Conservation (phyloP, 305 asterid genomes). For the Solanum hybrid region DNA sequence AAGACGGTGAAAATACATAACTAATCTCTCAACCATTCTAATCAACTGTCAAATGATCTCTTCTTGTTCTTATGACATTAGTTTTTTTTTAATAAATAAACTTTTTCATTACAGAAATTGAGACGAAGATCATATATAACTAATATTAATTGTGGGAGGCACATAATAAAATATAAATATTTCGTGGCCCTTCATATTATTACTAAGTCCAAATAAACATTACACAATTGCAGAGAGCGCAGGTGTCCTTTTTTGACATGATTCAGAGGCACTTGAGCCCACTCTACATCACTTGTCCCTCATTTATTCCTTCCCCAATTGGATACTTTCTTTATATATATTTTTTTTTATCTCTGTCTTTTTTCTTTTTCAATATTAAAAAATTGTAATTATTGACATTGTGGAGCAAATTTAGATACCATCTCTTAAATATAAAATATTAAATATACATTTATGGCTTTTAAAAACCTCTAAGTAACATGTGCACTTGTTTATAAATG, state of each 20-base stretch:
- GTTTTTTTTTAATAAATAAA: neutral
- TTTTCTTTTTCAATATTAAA: neutral
- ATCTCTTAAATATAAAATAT: neutral
- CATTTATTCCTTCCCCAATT: neutral
- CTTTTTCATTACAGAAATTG: too few species aligned
- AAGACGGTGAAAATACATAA: too few species aligned
- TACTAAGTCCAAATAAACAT: neutral
- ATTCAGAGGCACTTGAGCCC: neutral
- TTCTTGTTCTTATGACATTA: neutral
- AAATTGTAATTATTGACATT: neutral
- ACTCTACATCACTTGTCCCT: constrained; percentile 7
- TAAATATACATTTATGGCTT: neutral
- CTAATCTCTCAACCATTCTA: neutral
- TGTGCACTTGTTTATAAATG: neutral
- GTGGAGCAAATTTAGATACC: neutral
- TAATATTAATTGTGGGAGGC: neutral
- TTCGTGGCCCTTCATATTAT: neutral
- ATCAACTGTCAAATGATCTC: neutral
- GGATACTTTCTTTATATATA: neutral
- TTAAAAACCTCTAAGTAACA: neutral
- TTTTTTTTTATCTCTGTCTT: neutral
- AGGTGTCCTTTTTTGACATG: constrained; percentile 5
- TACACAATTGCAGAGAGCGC: neutral
- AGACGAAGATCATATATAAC: neutral
- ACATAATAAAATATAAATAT: too few species aligned